Percentiles rank a stretch among this genome's conserved stretches.
phyloP scores from a whole-genome alignment of 192 early-diverging fungal genomes.

The Backusella mclennaniae region DNA sequence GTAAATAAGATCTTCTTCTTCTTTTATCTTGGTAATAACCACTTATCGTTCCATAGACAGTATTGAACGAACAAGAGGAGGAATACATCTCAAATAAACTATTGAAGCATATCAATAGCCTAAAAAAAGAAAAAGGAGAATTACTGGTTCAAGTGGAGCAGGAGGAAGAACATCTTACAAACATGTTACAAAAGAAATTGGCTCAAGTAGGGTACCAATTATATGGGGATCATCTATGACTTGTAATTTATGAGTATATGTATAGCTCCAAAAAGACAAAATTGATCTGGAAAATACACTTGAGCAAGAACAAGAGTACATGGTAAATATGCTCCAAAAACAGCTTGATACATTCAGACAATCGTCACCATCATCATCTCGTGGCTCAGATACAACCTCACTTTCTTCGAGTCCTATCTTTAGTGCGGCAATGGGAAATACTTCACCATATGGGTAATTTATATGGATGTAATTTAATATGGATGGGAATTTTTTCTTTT shows the following conservation, averaged over 20 bases:
- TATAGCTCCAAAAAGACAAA: conserved; percentile 82
- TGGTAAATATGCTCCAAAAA: conserved; percentile 87
- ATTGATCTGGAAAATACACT: conserved; percentile 86
- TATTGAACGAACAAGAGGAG: conserved; percentile 62
- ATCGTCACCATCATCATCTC: not conserved
- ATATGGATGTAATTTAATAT: not conserved
- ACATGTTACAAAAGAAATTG: conserved; percentile 75
- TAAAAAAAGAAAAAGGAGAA: conserved; percentile 81
- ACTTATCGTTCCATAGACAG: conserved; percentile 32
- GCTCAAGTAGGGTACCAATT: conserved; percentile 39
- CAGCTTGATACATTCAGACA: conserved; percentile 62
- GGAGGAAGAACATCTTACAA: conserved; percentile 81
- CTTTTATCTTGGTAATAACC: too few relatives aligned
- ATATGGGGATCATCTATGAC: not conserved
- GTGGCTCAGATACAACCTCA: conserved; percentile 1
- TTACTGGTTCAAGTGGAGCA: conserved; percentile 74
- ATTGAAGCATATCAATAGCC: conserved; percentile 65
- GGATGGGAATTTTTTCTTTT: not conserved
- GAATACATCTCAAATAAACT: conserved; percentile 80
- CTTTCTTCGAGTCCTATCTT: conserved; percentile 8
- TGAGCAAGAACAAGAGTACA: conserved; percentile 91
- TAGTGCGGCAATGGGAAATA: not conserved
- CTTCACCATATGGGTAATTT: not conserved
- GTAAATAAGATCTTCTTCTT: conserved; percentile 19
- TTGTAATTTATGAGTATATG: not conserved